Base-by-base conservation (phyloP, 352 stramenopile genomes). In the Globisporangium radiosum region DNA sequence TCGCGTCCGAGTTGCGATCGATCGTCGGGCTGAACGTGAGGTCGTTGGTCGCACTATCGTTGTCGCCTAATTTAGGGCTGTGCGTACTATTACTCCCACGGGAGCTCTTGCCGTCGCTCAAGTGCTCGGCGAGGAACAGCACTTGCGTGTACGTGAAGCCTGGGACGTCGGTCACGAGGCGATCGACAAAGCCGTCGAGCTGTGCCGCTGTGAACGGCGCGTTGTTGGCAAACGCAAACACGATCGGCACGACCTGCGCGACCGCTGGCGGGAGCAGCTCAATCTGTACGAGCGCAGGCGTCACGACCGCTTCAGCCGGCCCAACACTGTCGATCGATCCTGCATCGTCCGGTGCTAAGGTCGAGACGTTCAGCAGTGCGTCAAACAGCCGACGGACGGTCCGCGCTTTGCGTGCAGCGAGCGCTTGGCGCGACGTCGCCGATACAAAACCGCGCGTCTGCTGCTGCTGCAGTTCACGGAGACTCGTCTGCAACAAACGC, bases 121-220 rank as follows among this genome's bases (percentile, higher is more conserved):
- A 59, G 39, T 78, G 67, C 25, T 89, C 71, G 0, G 77, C 69
- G 15, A 92, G 60, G 60, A 88, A 87, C 15, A 92, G 66, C 13
- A 92, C 73, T 56, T 92, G 78, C 10, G 80, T 90, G 62, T 88
- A 85, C 15, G 81, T 89, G 14, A 90, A 55, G 1, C 75, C 78
- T 5, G 75, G 76, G 13, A 87, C 75, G 17, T 91, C 73, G 4
- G 54, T 54, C 53, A 90, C 73, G 17, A 90, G 70, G 19, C 73
- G 75, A n/a, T 90, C 81, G 72, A 92, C 85, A 58, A 72, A 78
- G 7, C 7, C 15, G 3, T 65, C 63, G 54, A 92, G 90, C 4
- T 63, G 65, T 17, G 58, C 50, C 7, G 63, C 65, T 17, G 72
- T 66, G 40, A 92, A 75, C 10, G 80, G 62, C 36, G 58, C 58